Evolutionary conservation across 345 rosid genomes (phyloP), one percentile per base, ranked within the genome.

Genomic region (Garcia nutans): DNA sequence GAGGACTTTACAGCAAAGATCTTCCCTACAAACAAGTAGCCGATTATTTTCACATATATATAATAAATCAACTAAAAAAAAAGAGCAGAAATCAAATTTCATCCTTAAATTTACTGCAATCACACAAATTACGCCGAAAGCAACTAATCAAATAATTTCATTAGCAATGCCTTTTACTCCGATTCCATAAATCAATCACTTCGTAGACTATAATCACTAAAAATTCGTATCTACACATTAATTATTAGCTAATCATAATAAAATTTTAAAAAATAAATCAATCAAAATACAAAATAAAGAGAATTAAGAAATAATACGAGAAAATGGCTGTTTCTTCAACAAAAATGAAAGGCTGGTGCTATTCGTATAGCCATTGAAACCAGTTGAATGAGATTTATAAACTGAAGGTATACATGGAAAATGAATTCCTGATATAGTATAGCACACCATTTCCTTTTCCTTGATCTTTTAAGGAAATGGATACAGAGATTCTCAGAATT

Each of bases 21-120:
- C 87, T 88, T 93, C 84, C 93, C 97, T 93, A 85, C 87, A 93
- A 84, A 84, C 59, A 81, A 82, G 78, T 76, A 83, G 76, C 61
- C 72, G 73, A 79, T 87, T 72, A 86, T 80, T 54, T 70, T 44
- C 33, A 74, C 26, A 69, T n/a, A 44, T 65, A 45, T 13, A 22
- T 28, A 28, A n/a, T 15, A 66, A 42, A 22, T 47, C 58, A 61
- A 58, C 58, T 54, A 7, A 2, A 10, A 26, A 17, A 12, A 71
- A 56, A 0, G 3, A 15, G 20, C 9, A 37, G 33, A 11, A 47
- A 47, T 11, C 41, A 37, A 37, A 37, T 37, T 47, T 13, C 52
- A 11, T 50, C 17, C 55, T 50, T 37, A 5, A 37, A 37, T 37
- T 37, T 37, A 37, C 5, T 5, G 41, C 0, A 37, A 37, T 2